Evolutionary conservation across 371 early-diverging fungal genomes (phyloP).

Genomic region (Zychaea mexicana): DNA sequence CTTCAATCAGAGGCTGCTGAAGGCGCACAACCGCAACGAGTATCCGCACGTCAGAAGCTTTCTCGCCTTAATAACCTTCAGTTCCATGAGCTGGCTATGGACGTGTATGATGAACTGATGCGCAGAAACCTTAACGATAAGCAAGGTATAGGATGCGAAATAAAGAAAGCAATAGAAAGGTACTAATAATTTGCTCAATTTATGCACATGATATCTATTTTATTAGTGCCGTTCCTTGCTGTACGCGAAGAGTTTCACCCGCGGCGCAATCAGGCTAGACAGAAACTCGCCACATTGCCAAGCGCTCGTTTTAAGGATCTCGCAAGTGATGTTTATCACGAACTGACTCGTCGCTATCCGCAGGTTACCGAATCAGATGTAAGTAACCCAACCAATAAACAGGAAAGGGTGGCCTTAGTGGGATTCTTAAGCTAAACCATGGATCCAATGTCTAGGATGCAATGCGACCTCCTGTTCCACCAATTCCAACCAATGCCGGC

Average conservation of each 20-base stretch:
- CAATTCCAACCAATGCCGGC: slow-evolving; percentile 17
- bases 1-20: slow-evolving; percentile 40
- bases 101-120: slow-evolving; percentile 94
- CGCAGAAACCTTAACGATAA: slow-evolving; percentile 64
- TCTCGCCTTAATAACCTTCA: slow-evolving; percentile 79
- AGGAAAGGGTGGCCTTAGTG: background rate
- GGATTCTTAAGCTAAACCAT: background rate
- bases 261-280: slow-evolving; percentile 96
- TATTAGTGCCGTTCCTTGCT: slow-evolving; percentile 84
- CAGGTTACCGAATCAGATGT: slow-evolving; percentile 40
- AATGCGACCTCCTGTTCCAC: slow-evolving; percentile 40
- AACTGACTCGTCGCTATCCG: slow-evolving; percentile 77
- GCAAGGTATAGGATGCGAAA: slow-evolving; percentile 51
- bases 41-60: slow-evolving; percentile 85
- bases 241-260: slow-evolving; percentile 88
- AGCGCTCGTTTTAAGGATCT: slow-evolving; percentile 86
- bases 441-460: slow-evolving; percentile 12
- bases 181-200: background rate
- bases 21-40: slow-evolving; percentile 58
- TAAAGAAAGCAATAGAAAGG: background rate
- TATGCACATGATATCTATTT: slow-evolving; percentile 1
- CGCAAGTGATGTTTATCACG: slow-evolving; percentile 89
- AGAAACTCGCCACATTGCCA: slow-evolving; percentile 93
- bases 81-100: slow-evolving; percentile 92
- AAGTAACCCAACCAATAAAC: background rate